Evolutionary conservation across 23 red algal species (phyloP).

Genomic region (Gracilaria gracilis): DNA sequence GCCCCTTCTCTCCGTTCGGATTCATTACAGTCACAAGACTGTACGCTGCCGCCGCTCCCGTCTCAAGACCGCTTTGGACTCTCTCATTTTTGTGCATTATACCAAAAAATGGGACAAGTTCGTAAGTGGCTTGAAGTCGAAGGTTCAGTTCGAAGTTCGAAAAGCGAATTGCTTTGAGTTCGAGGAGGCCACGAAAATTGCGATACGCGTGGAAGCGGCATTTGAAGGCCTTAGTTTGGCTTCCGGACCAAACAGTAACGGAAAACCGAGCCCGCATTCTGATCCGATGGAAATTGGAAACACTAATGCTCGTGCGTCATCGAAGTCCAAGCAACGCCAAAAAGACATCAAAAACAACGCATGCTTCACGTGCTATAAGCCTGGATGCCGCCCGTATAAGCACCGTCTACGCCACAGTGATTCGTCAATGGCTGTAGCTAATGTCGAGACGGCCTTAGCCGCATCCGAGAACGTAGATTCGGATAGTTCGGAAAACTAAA

Average conservation of each 20-base stretch:
- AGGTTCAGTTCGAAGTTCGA: slow-evolving; percentile 15
- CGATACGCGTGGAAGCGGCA: neutral
- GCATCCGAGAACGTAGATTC: neutral
- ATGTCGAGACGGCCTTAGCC: neutral
- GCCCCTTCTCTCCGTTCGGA: too few relatives aligned
- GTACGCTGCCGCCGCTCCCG: too few relatives aligned
- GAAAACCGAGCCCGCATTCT: neutral
- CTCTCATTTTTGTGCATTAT: too few relatives aligned
- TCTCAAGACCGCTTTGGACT: too few relatives aligned
- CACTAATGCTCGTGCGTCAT: neutral
- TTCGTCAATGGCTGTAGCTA: neutral
- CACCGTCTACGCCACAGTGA: neutral
- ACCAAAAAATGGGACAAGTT: slow-evolving; percentile 41
- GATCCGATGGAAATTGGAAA: slow-evolving; percentile 37
- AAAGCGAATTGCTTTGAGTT: slow-evolving; percentile 5
- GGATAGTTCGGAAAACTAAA: slow-evolving; percentile 24
- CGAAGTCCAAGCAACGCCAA: slow-evolving; percentile 4
- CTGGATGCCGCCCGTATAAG: slow-evolving; percentile 42
- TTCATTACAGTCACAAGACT: too few relatives aligned
- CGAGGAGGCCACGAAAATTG: slow-evolving; percentile 23
- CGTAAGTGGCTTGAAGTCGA: slow-evolving; percentile 8
- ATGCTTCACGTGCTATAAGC: slow-evolving; percentile 29
- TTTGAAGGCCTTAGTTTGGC: neutral
- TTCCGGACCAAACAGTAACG: neutral
- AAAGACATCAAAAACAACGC: slow-evolving; percentile 32